A percentile compares a stretch with the other conserved stretches of the same genome.
These are phyloP conservation scores for Gossypium longicalyx DNA, from an alignment of 345 rosid species.

Conservation along the genomic window DNA sequence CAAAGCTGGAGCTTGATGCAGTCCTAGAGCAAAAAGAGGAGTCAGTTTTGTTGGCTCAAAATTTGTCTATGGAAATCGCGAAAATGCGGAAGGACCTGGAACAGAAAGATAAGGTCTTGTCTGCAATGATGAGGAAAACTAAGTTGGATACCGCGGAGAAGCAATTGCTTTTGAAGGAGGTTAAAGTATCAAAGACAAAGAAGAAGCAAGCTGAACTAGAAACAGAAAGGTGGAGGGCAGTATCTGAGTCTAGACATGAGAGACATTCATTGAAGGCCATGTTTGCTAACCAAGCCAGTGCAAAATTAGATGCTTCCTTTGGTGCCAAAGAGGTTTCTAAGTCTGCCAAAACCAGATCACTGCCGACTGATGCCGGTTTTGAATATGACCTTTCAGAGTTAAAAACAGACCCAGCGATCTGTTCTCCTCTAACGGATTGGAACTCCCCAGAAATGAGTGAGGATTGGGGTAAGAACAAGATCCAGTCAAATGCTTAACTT, in stretches of 20 bases:
- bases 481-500: neutral
- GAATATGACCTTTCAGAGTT: constrained; percentile 38
- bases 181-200: constrained; percentile 53
- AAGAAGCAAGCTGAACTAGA: constrained; percentile 70
- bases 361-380: constrained; percentile 24
- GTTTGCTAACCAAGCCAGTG: constrained; percentile 49
- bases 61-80: constrained; percentile 52
- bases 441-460: constrained; percentile 36
- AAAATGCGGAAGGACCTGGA: constrained; percentile 67
- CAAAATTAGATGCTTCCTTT: constrained; percentile 34
- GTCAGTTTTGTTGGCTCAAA: constrained; percentile 40
- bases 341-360: constrained; percentile 33
- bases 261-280: constrained; percentile 68
- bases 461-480: constrained; percentile 40
- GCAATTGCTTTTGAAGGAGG: constrained; percentile 63
- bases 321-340: constrained; percentile 31
- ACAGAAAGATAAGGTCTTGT: constrained; percentile 73
- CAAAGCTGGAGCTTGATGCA: constrained; percentile 48
- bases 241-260: constrained; percentile 55
- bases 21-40: constrained; percentile 56
- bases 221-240: constrained; percentile 51
- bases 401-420: constrained; percentile 29
- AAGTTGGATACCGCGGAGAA: constrained; percentile 64
- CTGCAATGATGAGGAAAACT: constrained; percentile 76
- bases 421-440: constrained; percentile 36